phyloP scores from a whole-genome alignment of 2,329 filamentous ascomycete genomes.

The Daldinia eschscholtzii region DNA sequence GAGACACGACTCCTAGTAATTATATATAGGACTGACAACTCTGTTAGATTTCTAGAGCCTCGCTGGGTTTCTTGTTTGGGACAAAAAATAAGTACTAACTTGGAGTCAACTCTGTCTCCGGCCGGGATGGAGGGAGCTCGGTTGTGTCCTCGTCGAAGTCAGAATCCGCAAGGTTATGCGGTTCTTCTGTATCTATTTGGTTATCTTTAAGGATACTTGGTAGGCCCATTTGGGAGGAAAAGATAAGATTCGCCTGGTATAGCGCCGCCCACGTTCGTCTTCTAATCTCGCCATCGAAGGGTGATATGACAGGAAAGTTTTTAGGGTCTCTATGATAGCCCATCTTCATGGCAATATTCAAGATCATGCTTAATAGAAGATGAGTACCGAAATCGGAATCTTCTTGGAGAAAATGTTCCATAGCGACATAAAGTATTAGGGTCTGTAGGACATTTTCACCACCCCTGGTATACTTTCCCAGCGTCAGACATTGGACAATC shows the following conservation, averaged over 20 bases:
- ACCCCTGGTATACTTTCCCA: slow-evolving; percentile 58
- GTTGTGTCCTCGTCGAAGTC: slow-evolving; percentile 56
- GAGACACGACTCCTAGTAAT: slow-evolving; percentile 49
- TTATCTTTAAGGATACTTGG: slow-evolving; percentile 58
- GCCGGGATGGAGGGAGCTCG: slow-evolving; percentile 54
- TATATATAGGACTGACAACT: slow-evolving; percentile 38
- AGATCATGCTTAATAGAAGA: slow-evolving; percentile 52
- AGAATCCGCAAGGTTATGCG: slow-evolving; percentile 59
- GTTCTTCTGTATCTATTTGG: slow-evolving; percentile 58
- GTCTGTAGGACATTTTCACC: slow-evolving; percentile 58
- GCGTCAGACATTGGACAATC: slow-evolving; percentile 54
- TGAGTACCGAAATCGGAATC: slow-evolving; percentile 54
- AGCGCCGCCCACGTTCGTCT: slow-evolving; percentile 59
- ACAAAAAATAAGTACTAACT: neutral
- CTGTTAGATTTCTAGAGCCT: neutral
- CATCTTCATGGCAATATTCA: slow-evolving; percentile 57
- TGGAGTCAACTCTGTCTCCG: slow-evolving; percentile 49
- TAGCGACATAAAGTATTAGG: slow-evolving; percentile 52
- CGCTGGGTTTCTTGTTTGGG: neutral
- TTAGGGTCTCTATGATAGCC: slow-evolving; percentile 61
- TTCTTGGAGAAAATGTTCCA: slow-evolving; percentile 49
- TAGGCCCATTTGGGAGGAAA: slow-evolving; percentile 61
- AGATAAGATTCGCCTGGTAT: slow-evolving; percentile 57
- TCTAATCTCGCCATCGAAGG: slow-evolving; percentile 61
- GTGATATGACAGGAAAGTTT: slow-evolving; percentile 57